A percentile compares a stretch with the other conserved stretches of the same genome.
Conservation (phyloP, 768 basidiomycete genomes). For the Boletus insuetus region DNA sequence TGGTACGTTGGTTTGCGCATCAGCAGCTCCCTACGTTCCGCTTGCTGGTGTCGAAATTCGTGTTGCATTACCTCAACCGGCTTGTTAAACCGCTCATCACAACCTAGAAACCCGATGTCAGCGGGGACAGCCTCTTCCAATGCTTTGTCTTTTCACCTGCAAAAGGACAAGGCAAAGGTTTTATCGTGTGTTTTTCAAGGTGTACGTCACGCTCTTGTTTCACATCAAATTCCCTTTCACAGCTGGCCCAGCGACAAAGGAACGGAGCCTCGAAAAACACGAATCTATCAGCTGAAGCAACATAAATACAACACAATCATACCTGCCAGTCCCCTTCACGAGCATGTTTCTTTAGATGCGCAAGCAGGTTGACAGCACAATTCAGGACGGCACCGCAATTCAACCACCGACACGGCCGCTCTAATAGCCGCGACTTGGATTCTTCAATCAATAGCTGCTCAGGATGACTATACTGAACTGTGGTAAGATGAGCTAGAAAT, state of each 20-base stretch:
- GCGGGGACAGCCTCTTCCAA: neutral
- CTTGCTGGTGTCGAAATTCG: constrained; percentile 37
- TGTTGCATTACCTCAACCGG: constrained; percentile 51
- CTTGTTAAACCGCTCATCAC: constrained; percentile 46
- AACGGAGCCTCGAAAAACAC: constrained; percentile 33
- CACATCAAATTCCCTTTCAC: constrained; percentile 42
- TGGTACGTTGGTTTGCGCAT: constrained; percentile 29
- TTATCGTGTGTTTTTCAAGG: constrained; percentile 46
- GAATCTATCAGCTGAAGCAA: constrained; percentile 5
- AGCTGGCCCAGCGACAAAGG: constrained; percentile 56
- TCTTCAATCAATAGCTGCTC: constrained; percentile 46
- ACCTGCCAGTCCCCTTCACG: constrained; percentile 31
- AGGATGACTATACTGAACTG: constrained; percentile 38
- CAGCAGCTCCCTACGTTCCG: constrained; percentile 10
- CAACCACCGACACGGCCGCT: constrained; percentile 56
- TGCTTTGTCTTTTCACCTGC: constrained; percentile 39
- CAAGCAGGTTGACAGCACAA: constrained; percentile 45
- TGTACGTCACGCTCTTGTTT: constrained; percentile 43
- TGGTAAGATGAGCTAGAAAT: constrained; percentile 27
- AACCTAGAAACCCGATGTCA: constrained; percentile 41
- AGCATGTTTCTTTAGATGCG: constrained; percentile 47
- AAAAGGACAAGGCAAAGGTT: constrained; percentile 30
- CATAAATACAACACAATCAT: constrained; percentile 9
- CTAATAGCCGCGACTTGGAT: constrained; percentile 47
- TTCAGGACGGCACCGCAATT: constrained; percentile 56